Evolutionary conservation across 2,329 filamentous ascomycete genomes (phyloP), one percentile per base, ranked within the genome.

Genomic region (Aspergillus tanneri): DNA sequence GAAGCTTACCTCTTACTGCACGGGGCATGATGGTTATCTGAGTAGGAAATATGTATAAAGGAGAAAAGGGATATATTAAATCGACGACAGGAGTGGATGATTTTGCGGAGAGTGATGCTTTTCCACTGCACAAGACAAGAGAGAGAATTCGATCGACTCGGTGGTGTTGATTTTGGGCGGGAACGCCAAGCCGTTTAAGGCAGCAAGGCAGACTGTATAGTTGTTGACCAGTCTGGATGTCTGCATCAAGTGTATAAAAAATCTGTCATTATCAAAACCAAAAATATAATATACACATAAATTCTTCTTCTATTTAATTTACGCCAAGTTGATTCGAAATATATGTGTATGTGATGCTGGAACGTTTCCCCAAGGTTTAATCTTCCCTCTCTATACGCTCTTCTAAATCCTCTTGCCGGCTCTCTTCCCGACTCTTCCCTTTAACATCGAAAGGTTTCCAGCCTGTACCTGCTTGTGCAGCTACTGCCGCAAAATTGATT

Each of bases 401-500:
- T 11, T 35, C 44, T 9, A 36, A 5, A 16, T 53, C n/a, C n/a
- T n/a, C n/a, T n/a, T n/a, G n/a, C n/a, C n/a, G n/a, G n/a, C n/a
- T n/a, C n/a, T n/a, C 50, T 6, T 46, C 41, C 16, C 11, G 24
- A 19, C 25, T 34, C 37, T 53, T 37, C 8, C 43, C 45, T 10
- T 44, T 37, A 28, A 51, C 45, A n/a, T 10, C 40, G n/a, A 27
- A 46, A 11, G 67, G 64, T 16, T 61, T 73, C 80, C 80, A 84
- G 2, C 82, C 82, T 1, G 81, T 81, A 1, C 75, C 75, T 4
- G 81, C 81, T 58, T 85, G 82, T 12, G 82, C 63, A 2, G 77
- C 54, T 1, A 77, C 68, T 54, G 80, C 77, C 2, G 73, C 40
- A 10, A 78, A 47, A 2, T 77, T 76, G 40, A 84, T 56, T 0